phyloP scores from a whole-genome alignment of 2,329 filamentous ascomycete genomes.

The Plenodomus tracheiphilus region DNA sequence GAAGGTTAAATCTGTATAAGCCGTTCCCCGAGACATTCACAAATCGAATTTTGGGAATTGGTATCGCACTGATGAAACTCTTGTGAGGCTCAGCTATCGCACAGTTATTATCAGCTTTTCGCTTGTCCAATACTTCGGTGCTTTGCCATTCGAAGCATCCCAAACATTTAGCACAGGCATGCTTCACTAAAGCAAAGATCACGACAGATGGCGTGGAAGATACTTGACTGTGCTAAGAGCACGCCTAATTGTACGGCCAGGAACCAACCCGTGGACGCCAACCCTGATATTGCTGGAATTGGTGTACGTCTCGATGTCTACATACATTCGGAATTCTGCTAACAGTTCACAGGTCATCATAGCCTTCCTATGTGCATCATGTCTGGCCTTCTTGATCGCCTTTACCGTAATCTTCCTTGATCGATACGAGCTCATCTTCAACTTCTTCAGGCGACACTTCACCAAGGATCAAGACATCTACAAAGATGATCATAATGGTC shows the following conservation, averaged over 20 bases:
- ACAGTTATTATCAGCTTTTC: too few species aligned
- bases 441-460: constrained; percentile 16
- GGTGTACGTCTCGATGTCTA: constrained; percentile 19
- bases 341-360: constrained; percentile 24
- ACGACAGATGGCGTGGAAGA: constrained; percentile 13
- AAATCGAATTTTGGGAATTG: too few species aligned
- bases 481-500: constrained; percentile 11
- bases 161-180: background rate
- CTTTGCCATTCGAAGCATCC: background rate
- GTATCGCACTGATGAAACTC: too few species aligned
- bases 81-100: too few species aligned
- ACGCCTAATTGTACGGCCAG: constrained; percentile 12
- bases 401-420: constrained; percentile 36
- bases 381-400: constrained; percentile 32
- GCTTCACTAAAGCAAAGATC: background rate
- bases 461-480: constrained; percentile 16
- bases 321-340: background rate
- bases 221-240: constrained; percentile 23
- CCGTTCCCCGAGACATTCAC: too few species aligned
- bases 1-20: too few species aligned
- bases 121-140: too few species aligned
- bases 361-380: constrained; percentile 33
- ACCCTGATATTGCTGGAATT: constrained; percentile 36
- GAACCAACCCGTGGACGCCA: constrained; percentile 21
- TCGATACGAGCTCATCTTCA: constrained; percentile 24